A percentile compares a stretch with the other conserved stretches of the same genome.
Evolutionary conservation across 805 yeast species (phyloP).

Genomic region (Lachancea thermotolerans): DNA sequence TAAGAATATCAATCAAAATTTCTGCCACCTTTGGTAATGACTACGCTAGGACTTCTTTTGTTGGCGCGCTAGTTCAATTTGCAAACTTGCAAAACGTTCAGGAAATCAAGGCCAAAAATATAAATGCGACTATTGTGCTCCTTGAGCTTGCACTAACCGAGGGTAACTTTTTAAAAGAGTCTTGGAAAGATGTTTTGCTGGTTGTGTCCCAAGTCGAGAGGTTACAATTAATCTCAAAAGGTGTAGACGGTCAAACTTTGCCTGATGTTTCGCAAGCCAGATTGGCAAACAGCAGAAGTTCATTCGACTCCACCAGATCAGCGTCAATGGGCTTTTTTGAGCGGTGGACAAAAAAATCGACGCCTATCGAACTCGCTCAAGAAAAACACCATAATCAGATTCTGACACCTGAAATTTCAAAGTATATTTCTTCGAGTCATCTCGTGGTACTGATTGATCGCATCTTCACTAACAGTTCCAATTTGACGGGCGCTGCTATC

Average conservation of each 20-base stretch:
- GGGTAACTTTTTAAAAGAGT: conserved; percentile 62
- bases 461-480: conserved; percentile 76
- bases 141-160: conserved; percentile 72
- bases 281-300: conserved; percentile 44
- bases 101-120: conserved; percentile 71
- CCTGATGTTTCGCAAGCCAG: conserved; percentile 83
- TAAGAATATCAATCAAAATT: conserved; percentile 72
- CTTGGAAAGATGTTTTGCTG: conserved; percentile 81
- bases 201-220: conserved; percentile 89
- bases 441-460: conserved; percentile 77
- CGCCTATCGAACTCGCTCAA: conserved; percentile 62
- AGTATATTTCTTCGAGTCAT: conserved; percentile 55
- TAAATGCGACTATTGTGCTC: conserved; percentile 69
- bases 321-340: conserved; percentile 44
- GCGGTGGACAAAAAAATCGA: conserved; percentile 46
- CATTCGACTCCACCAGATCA: conserved; percentile 48
- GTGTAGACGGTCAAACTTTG: conserved; percentile 72
- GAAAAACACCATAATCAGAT: conserved; percentile 67
- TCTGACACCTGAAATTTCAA: conserved; percentile 50
- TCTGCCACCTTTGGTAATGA: conserved; percentile 78
- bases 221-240: conserved; percentile 78
- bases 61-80: conserved; percentile 84
- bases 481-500: conserved; percentile 76
- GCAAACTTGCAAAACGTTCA: conserved; percentile 72
- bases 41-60: conserved; percentile 80